Base-by-base conservation (phyloP, 1,139 yeast species). In the Yamadazyma jaroonii region DNA sequence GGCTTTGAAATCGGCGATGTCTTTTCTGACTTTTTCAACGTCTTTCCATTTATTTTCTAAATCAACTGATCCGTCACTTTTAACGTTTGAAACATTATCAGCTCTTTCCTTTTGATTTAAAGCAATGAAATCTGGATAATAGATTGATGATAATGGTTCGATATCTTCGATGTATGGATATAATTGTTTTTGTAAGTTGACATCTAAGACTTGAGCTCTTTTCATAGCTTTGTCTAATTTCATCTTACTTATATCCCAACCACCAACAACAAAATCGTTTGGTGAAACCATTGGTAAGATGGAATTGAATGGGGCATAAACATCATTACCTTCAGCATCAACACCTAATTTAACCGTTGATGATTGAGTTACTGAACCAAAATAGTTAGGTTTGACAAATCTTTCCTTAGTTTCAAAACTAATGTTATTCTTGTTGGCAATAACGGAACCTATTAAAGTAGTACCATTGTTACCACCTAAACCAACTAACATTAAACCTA, bases 401-500 rank as follows among this genome's bases (percentile, higher is more conserved):
- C 96, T 95, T 47, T 81, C 85, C 69, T 88, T 88, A 55, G 85
- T 89, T 56, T 86, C 81, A 68, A 90, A 90, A 37, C 78, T 66
- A 46, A 90, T 65, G 47, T 84, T 74, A 63, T 85, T 76, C 57
- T 85, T 87, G 72, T 90, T 90, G 44, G 97, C 95, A 51, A 85
- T 77, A 38, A 84, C 75, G 13, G 96, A 84, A 37, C 94, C 89
- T 43, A 89, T 78, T 53, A 90, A 74, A 17, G 97, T 90, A 45
- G 96, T 77, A 64, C 97, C 97, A 59, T 90, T 90, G 74, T 90
- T 90, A 67, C 97, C 97, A 54, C 97, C 97, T 51, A 89, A 75
- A 51, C 97, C 97, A 38, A 90, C 97, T 49, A 90, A 75, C 79
- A 90, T 67, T 47, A 90, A 72, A 57, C 97, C 97, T 39, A 89